A percentile compares a stretch with the other conserved stretches of the same genome.
phyloP scores from a whole-genome alignment of 139 green algal genomes.

The Haematococcus sp. region DNA sequence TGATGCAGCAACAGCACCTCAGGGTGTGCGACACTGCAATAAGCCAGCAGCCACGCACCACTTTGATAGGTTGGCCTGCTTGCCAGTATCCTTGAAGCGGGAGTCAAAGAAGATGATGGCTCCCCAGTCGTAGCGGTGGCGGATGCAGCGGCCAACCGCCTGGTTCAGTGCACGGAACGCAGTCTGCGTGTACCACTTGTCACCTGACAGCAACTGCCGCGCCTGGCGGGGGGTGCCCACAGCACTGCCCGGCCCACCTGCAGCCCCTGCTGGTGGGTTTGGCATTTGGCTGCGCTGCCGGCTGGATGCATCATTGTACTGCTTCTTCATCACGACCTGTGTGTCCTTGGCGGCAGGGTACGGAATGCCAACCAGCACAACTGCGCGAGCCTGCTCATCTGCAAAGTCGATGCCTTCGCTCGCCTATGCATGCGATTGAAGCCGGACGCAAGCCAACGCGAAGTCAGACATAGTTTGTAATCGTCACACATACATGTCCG shows the following conservation, averaged over 20 bases:
- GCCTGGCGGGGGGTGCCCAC: not conserved
- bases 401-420: conserved; percentile 97
- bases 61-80: conserved; percentile 56
- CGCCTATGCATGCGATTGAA: conserved; percentile 53
- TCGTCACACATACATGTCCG: too few relatives aligned
- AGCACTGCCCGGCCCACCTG: not conserved
- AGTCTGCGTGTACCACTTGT: conserved; percentile 90
- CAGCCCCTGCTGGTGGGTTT: not conserved
- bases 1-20: too few relatives aligned
- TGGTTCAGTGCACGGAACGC: conserved; percentile 72
- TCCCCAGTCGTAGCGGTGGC: conserved; percentile 90
- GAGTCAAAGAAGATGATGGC: conserved; percentile 92
- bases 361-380: conserved; percentile 93
- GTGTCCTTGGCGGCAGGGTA: conserved; percentile 83
- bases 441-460: too few relatives aligned
- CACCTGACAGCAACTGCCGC: conserved; percentile 37
- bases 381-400: conserved; percentile 80
- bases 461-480: too few relatives aligned
- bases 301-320: conserved; percentile 61
- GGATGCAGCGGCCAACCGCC: conserved; percentile 89
- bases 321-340: conserved; percentile 80
- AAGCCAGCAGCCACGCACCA: too few relatives aligned
- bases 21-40: too few relatives aligned
- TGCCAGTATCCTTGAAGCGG: conserved; percentile 57
- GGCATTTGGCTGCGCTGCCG: not conserved